Percentiles rank a stretch among this genome's conserved stretches.
These are phyloP conservation scores for Phytophthora cactorum DNA, from an alignment of 352 stramenopile species.

Conservation along the genomic window DNA sequence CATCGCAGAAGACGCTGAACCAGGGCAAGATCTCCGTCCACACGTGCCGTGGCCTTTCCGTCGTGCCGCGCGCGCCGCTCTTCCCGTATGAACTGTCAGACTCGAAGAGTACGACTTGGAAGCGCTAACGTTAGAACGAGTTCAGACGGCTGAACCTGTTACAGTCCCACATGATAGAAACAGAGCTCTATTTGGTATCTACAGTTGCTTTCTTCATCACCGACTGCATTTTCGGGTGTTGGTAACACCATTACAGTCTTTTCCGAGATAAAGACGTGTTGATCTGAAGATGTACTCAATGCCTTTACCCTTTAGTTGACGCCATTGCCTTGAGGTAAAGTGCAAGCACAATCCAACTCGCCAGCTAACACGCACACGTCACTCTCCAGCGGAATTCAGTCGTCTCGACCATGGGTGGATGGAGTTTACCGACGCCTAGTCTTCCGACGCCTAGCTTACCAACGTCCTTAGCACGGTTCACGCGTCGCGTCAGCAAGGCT, in stretches of 20 bases:
- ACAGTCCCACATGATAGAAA: slow-evolving; percentile 23
- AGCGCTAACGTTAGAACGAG: slow-evolving; percentile 44
- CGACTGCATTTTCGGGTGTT: slow-evolving; percentile 11
- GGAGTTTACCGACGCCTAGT: slow-evolving; percentile 31
- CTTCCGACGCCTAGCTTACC: slow-evolving; percentile 7
- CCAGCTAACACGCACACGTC: slow-evolving; percentile 10
- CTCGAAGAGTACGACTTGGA: slow-evolving; percentile 81
- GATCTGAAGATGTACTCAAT: slow-evolving; percentile 9
- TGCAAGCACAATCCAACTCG: slow-evolving; percentile 28
- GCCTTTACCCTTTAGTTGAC: slow-evolving; percentile 24
- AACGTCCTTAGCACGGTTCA: slow-evolving; percentile 30
- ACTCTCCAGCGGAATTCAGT: slow-evolving; percentile 11
- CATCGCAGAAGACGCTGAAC: slow-evolving; percentile 67
- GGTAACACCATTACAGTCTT: slow-evolving; percentile 17
- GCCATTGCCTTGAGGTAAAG: slow-evolving; percentile 14
- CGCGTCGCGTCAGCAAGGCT: slow-evolving; percentile 30
- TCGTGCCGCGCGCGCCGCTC: slow-evolving; percentile 63
- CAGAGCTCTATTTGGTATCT: slow-evolving; percentile 22
- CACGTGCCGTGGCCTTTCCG: slow-evolving; percentile 66
- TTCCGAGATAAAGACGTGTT: slow-evolving; percentile 16
- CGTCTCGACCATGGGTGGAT: slow-evolving; percentile 27
- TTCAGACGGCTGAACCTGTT: not conserved
- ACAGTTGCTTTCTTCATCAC: slow-evolving; percentile 16
- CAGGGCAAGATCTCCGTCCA: slow-evolving; percentile 68
- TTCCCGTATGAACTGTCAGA: slow-evolving; percentile 85